Evolutionary conservation across 768 basidiomycete genomes (phyloP).

Genomic region (Podaxis sp.): DNA sequence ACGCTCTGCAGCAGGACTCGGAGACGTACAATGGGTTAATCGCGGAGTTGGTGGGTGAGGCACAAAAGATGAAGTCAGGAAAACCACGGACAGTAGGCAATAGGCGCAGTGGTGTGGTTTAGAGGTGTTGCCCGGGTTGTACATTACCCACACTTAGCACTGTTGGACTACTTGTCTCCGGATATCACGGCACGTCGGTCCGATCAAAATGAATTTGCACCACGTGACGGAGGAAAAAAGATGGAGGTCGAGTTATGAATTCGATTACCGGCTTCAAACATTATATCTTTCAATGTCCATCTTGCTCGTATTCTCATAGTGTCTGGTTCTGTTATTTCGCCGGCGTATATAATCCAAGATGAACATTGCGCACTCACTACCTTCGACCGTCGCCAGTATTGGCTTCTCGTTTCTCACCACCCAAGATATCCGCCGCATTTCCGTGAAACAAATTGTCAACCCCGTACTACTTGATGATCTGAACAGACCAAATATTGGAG

Average conservation of each 20-base stretch:
- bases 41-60: slow-evolving; percentile 89
- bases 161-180: too few relatives aligned
- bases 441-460: slow-evolving; percentile 97
- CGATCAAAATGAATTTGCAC: background rate
- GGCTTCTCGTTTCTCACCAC: slow-evolving; percentile 93
- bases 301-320: slow-evolving; percentile 1
- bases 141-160: background rate
- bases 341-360: slow-evolving; percentile 36
- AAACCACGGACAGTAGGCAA: slow-evolving; percentile 38
- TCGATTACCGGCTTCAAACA: background rate
- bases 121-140: background rate
- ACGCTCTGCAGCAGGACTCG: slow-evolving; percentile 81
- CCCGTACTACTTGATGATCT: slow-evolving; percentile 91
- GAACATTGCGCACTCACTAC: slow-evolving; percentile 90
- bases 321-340: background rate
- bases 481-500: slow-evolving; percentile 87
- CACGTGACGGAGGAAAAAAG: slow-evolving; percentile 18
- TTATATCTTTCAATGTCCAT: slow-evolving; percentile 5
- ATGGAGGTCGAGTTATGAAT: background rate
- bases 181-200: background rate
- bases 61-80: slow-evolving; percentile 76
- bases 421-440: slow-evolving; percentile 87
- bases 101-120: slow-evolving; percentile 8
- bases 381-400: slow-evolving; percentile 79
- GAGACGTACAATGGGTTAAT: slow-evolving; percentile 91